A percentile compares a stretch with the other conserved stretches of the same genome.
Conservation (phyloP, 108 stramenopile species). For the Seminavis robusta region DNA sequence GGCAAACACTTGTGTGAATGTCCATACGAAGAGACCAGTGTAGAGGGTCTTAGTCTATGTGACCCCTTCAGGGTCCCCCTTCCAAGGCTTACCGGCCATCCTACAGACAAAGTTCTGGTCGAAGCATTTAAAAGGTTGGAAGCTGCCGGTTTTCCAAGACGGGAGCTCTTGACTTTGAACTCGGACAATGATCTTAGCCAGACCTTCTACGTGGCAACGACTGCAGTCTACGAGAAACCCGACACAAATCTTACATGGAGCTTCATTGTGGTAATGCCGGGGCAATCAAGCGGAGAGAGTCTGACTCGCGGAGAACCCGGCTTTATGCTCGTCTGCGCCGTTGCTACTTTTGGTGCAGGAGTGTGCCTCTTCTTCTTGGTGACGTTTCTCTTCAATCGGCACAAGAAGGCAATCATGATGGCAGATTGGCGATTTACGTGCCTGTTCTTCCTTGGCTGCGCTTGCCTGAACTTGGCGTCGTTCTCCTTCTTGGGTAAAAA, state of each 20-base stretch:
- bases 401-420: constrained; percentile 13
- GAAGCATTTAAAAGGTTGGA: constrained; percentile 16
- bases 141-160: constrained; percentile 12
- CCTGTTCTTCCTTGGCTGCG: constrained; percentile 37
- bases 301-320: constrained; percentile 27
- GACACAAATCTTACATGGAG: constrained; percentile 28
- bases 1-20: too few species aligned
- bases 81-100: too few species aligned
- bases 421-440: constrained; percentile 46
- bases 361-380: constrained; percentile 17
- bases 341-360: constrained; percentile 14
- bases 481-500: constrained; percentile 28
- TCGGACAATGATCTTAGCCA: neutral
- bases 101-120: constrained; percentile 22
- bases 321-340: constrained; percentile 11
- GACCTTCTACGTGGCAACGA: constrained; percentile 13
- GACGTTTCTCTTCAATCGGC: constrained; percentile 20
- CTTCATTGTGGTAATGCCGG: constrained; percentile 22
- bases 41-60: too few species aligned
- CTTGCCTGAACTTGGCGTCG: constrained; percentile 29
- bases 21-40: too few species aligned
- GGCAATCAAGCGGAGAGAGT: too few species aligned
- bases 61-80: too few species aligned
- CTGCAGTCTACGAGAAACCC: constrained; percentile 12
- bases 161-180: constrained; percentile 25